These are phyloP conservation scores for Paramecium tetraurelia DNA, from an alignment of 73 alveolate species.

Conservation along the genomic window DNA sequence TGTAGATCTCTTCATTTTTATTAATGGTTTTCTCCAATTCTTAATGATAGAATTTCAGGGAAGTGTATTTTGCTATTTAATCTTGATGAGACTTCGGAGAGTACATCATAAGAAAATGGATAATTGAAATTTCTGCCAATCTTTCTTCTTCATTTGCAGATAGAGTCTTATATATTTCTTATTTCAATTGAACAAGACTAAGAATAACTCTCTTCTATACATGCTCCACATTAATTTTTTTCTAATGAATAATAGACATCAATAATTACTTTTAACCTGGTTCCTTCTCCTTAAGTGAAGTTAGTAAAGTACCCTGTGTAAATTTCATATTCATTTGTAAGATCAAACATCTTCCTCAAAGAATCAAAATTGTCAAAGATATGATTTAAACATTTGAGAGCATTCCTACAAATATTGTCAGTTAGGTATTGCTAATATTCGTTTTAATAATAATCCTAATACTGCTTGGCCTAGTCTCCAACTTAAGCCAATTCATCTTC, in stretches of 20 bases:
- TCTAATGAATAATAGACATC: neutral
- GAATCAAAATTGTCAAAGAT: constrained; percentile 12
- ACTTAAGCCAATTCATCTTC: neutral
- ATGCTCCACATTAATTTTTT: neutral
- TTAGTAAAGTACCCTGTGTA: constrained; percentile 56
- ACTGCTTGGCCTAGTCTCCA: neutral
- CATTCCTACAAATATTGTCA: neutral
- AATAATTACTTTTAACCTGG: constrained; percentile 10
- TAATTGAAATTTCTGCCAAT: neutral
- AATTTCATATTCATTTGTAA: constrained; percentile 56
- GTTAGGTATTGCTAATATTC: neutral
- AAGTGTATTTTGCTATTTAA: neutral
- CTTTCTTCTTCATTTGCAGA: neutral
- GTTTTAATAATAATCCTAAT: neutral
- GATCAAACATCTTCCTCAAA: constrained; percentile 35
- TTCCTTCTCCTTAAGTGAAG: constrained; percentile 49
- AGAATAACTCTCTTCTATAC: neutral
- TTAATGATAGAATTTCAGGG: neutral
- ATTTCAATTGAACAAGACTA: neutral
- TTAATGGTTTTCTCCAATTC: neutral
- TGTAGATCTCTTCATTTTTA: neutral
- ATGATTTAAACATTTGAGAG: constrained; percentile 6
- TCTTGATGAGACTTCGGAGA: neutral
- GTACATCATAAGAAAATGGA: neutral
- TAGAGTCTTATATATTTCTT: neutral